Conservation (phyloP, 1,284 basidiomycete genomes). For the Cutaneotrichosporon cavernicola region DNA sequence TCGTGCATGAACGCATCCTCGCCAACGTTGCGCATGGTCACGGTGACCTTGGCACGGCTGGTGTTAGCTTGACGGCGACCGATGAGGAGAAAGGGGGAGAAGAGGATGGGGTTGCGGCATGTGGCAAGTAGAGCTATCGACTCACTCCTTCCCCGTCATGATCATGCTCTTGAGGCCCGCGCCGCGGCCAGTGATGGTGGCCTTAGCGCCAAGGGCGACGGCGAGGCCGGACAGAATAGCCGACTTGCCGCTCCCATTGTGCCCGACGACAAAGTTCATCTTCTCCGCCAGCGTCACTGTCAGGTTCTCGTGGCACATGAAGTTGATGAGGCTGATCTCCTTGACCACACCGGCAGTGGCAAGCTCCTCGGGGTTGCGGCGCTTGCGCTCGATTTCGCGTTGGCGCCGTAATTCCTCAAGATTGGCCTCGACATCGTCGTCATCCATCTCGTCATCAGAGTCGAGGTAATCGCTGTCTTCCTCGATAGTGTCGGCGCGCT, state of each 20-base stretch:
- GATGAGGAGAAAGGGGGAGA: background rate
- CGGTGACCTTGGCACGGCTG: constrained; percentile 51
- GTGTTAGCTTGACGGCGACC: background rate
- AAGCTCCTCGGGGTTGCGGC: background rate
- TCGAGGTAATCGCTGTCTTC: constrained; percentile 20
- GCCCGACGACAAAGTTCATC: constrained; percentile 96
- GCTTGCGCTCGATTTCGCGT: constrained; percentile 1
- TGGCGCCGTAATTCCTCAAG: constrained; percentile 7
- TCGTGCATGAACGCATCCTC: constrained; percentile 81
- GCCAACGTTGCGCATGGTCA: constrained; percentile 82
- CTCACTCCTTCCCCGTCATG: constrained; percentile 75
- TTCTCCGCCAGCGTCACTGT: constrained; percentile 80
- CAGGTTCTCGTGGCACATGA: constrained; percentile 92
- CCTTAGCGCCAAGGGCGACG: constrained; percentile 90
- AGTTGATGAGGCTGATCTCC: constrained; percentile 80
- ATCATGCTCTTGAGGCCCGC: constrained; percentile 85
- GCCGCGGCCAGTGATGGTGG: constrained; percentile 81
- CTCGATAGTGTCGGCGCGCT: background rate
- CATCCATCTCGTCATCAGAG: constrained; percentile 13
- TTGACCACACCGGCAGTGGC: constrained; percentile 72
- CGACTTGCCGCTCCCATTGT: constrained; percentile 77
- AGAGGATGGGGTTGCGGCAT: no score
- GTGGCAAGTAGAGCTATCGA: constrained; percentile 17
- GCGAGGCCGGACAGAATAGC: constrained; percentile 92
- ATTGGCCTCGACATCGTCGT: constrained; percentile 25